Conservation (phyloP, 257 asterid genomes). For the Nicotiana attenuata region DNA sequence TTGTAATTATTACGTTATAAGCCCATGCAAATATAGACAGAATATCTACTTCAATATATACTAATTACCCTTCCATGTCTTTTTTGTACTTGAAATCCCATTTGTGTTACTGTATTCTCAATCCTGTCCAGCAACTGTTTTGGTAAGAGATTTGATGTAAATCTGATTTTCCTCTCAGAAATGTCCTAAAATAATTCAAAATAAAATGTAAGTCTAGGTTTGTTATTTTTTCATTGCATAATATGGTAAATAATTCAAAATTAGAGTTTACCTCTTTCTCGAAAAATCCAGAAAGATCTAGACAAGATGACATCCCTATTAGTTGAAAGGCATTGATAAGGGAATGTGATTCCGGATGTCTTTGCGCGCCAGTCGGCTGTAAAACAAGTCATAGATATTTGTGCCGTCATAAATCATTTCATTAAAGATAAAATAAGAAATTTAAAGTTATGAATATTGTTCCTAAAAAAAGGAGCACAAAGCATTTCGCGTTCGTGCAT, state of each 20-base stretch:
- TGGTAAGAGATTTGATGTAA: too few species aligned
- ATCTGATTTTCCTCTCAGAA: too few species aligned
- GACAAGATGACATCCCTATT: constrained; percentile 82
- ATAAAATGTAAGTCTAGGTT: constrained; percentile 5
- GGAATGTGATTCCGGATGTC: constrained; percentile 39
- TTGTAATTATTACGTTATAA: too few species aligned
- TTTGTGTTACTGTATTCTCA: too few species aligned
- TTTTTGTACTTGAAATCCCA: constrained; percentile 39
- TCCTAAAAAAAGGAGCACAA: too few species aligned
- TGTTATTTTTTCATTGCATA: neutral
- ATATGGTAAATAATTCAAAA: neutral
- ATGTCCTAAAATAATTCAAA: too few species aligned
- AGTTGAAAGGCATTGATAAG: constrained; percentile 85
- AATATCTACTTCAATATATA: neutral
- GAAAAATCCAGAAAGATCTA: constrained; percentile 86
- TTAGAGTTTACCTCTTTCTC: constrained; percentile 55
- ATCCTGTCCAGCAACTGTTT: too few species aligned
- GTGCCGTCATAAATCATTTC: too few species aligned
- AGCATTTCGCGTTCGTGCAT: too few species aligned
- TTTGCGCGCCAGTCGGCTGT: constrained; percentile 41
- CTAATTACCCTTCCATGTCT: constrained; percentile 75
- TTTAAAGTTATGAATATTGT: too few species aligned
- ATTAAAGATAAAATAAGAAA: too few species aligned
- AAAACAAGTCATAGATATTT: too few species aligned
- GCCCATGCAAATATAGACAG: neutral